phyloP scores from a whole-genome alignment of 768 basidiomycete genomes.

The Auriscalpium orientale region DNA sequence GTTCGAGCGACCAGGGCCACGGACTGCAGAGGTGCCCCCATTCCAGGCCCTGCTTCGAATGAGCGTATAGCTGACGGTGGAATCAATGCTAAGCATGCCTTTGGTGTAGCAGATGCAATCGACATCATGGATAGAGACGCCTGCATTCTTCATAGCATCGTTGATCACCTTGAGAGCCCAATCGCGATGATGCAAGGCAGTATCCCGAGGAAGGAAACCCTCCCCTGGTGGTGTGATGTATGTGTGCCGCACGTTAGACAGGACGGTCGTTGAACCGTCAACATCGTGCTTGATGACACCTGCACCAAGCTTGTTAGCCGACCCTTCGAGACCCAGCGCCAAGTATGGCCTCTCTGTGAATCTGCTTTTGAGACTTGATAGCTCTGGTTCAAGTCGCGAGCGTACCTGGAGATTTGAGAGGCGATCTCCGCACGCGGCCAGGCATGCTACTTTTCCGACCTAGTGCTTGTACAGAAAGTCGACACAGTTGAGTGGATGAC shows the following conservation, averaged over 20 bases:
- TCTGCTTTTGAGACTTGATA: not conserved
- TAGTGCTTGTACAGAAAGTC: not conserved
- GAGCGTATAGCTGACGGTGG: not conserved
- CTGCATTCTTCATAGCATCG: conserved; percentile 63
- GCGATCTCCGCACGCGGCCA: conserved; percentile 7
- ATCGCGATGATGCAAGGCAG: conserved; percentile 91
- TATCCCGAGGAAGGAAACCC: conserved; percentile 94
- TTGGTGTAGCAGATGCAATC: conserved; percentile 98
- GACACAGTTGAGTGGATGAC: not conserved
- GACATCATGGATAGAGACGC: conserved; percentile 64
- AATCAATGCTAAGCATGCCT: conserved; percentile 39
- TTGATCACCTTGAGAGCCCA: conserved; percentile 83
- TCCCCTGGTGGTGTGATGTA: conserved; percentile 98
- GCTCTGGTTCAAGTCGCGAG: no score
- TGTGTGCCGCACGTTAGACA: conserved; percentile 95
- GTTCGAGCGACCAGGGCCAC: conserved; percentile 92
- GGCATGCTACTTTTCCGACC: conserved; percentile 4
- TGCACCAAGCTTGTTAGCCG: conserved; percentile 95
- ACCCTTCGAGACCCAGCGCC: conserved; percentile 96
- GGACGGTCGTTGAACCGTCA: conserved; percentile 65
- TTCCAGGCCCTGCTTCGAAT: conserved; percentile 75
- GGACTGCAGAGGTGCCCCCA: conserved; percentile 95
- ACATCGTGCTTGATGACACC: conserved; percentile 82
- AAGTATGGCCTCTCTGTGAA: conserved; percentile 58
- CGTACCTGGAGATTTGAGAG: conserved; percentile 12